Evolutionary conservation across 148 eudicot species (phyloP), one percentile per base, ranked within the genome.

Genomic region (Rhododendron simsii): DNA sequence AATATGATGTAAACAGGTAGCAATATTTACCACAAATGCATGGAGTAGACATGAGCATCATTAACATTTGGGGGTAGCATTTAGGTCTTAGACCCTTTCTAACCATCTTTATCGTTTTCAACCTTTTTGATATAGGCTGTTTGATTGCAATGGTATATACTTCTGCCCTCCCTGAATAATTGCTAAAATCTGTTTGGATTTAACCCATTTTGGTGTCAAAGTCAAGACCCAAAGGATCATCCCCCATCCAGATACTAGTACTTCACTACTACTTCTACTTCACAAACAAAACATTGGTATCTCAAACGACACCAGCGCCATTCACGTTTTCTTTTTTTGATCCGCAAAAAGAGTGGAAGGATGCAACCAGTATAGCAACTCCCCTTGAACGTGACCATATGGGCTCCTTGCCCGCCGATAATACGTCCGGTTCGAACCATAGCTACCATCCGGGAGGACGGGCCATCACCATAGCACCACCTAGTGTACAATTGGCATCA

Each of bases 191-290:
- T 18, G 83, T 50, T 80, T 51, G 63, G 83, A 51, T 80, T 21
- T 30, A n/a, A 23, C 37, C 81, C 18, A 79, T 48, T 47, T 48
- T n/a, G 14, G 21, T 16, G 14, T 15, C 14, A 2, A 80, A 50
- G 9, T 48, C 57, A 47, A 23, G 81, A 78, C 7, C 55, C 55
- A 78, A 78, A 20, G 81, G 33, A 51, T 47, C 18, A 47, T 5
- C 16, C 30, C 61, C 33, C 39, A 26, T 65, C 85, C 78, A 45
- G 69, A 53, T 51, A 10, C 51, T 12, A 48, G n/a, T 73, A 83
- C 78, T 26, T 82, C 74, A 37, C 28, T n/a, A n/a, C n/a, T n/a
- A n/a, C n/a, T n/a, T n/a, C n/a, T 73, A 83, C 78, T 26, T 82
- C 74, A 37, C 28, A 65, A 83, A 63, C 23, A 14, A 83, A 83